phyloP scores from a whole-genome alignment of 2,329 filamentous ascomycete genomes.

The Fusarium tricinctum region DNA sequence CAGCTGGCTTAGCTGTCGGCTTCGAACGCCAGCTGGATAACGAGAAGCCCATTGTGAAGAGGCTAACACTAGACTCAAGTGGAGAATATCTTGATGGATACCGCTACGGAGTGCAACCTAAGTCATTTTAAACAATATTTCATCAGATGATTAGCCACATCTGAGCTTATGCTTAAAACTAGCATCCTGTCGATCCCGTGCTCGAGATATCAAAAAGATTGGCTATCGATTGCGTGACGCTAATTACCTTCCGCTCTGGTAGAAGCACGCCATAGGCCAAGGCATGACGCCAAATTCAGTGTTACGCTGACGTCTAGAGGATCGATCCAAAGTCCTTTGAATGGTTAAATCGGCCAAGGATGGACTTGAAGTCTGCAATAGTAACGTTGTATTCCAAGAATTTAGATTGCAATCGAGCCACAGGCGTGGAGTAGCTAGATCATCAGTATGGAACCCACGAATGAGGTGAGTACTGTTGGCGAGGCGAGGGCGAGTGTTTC shows the following conservation, averaged over 20 bases:
- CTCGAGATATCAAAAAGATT: neutral
- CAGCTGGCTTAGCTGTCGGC: conserved; percentile 3
- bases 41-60: conserved; percentile 14
- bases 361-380: neutral
- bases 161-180: neutral
- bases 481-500: neutral
- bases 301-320: conserved; percentile 4
- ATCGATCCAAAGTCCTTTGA: neutral
- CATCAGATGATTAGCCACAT: neutral
- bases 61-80: accelerated
- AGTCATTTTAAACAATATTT: neutral
- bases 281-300: conserved; percentile 21
- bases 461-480: neutral
- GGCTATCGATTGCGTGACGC: conserved; percentile 28
- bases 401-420: neutral
- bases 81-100: neutral
- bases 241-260: conserved; percentile 29
- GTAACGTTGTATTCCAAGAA: neutral
- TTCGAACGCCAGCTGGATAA: neutral
- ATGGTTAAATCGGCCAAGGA: neutral
- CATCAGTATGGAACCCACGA: neutral
- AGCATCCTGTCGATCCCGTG: neutral
- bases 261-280: conserved; percentile 32
- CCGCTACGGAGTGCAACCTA: neutral
- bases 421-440: neutral